Percentiles rank a stretch among this genome's conserved stretches.
Conservation (phyloP, 148 eudicot species). For the Simmondsia chinensis region DNA sequence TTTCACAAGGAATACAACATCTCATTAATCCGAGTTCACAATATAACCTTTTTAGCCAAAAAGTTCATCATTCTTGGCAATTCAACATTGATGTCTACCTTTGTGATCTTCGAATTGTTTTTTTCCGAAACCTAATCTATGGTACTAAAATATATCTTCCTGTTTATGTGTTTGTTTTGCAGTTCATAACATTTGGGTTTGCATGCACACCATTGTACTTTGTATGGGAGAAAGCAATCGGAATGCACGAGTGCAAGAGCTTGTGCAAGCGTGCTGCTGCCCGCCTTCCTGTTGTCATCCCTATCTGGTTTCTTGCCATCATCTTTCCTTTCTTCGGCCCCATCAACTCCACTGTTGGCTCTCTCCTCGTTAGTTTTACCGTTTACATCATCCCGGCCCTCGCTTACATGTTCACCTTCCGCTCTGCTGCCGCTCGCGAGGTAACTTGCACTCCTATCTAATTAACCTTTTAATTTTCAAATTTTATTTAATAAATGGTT, state of each 20-base stretch:
- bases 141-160: too few relatives aligned
- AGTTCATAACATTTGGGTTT: conserved; percentile 89
- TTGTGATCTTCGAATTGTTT: too few relatives aligned
- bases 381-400: conserved; percentile 87
- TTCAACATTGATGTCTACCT: too few relatives aligned
- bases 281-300: conserved; percentile 75
- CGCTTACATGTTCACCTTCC: conserved; percentile 76
- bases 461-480: neutral
- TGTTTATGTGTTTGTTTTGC: conserved; percentile 23
- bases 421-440: conserved; percentile 73
- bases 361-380: conserved; percentile 82
- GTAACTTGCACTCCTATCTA: conserved; percentile 17
- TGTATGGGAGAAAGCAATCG: conserved; percentile 90
- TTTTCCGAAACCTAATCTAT: too few relatives aligned
- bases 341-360: conserved; percentile 83
- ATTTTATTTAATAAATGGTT: neutral
- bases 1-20: too few relatives aligned
- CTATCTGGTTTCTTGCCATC: conserved; percentile 88
- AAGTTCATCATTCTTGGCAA: too few relatives aligned
- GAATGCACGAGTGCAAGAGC: conserved; percentile 90
- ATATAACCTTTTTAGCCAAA: too few relatives aligned
- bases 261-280: conserved; percentile 82
- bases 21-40: too few relatives aligned
- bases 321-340: conserved; percentile 91
- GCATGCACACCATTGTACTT: conserved; percentile 89